phyloP scores from a whole-genome alignment of 1,284 basidiomycete genomes.

The Lentinula novae-zelandiae region DNA sequence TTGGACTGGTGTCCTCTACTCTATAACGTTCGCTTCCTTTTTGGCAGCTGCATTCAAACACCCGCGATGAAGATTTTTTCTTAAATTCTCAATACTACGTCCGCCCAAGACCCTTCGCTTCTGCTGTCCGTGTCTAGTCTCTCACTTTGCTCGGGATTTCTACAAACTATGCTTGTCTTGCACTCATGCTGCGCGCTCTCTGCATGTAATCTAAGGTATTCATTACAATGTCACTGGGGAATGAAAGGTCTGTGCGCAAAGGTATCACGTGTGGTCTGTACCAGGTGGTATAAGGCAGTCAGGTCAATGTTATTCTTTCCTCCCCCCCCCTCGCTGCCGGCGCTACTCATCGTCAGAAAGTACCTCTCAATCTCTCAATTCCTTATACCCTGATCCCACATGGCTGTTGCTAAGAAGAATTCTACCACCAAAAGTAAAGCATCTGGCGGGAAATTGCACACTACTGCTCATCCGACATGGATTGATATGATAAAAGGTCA shows the following conservation, averaged over 20 bases:
- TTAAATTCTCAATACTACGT: neutral
- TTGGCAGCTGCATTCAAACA: no score
- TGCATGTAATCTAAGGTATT: neutral
- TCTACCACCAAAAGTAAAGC: slow-evolving; percentile 28
- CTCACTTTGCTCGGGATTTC: neutral
- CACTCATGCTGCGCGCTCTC: neutral
- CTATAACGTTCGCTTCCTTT: no score
- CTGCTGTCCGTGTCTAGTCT: neutral
- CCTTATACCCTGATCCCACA: slow-evolving; percentile 15
- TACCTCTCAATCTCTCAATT: slow-evolving; percentile 15
- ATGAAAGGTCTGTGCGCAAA: slow-evolving; percentile 1
- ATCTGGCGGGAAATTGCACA: slow-evolving; percentile 31
- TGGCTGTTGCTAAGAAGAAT: slow-evolving; percentile 31
- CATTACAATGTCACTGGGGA: neutral
- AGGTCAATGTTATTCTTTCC: slow-evolving; percentile 13
- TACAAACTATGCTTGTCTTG: neutral
- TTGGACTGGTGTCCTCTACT: no score
- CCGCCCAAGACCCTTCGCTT: neutral
- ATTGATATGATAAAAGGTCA: slow-evolving; percentile 53
- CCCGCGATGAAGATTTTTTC: no score
- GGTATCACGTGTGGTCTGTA: neutral
- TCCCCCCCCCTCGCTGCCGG: slow-evolving; percentile 23
- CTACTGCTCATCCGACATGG: slow-evolving; percentile 42
- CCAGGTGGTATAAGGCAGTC: slow-evolving; percentile 25
- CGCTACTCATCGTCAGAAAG: slow-evolving; percentile 17